Evolutionary conservation across 306 rosid species (phyloP).

Genomic region (Prunus padus): DNA sequence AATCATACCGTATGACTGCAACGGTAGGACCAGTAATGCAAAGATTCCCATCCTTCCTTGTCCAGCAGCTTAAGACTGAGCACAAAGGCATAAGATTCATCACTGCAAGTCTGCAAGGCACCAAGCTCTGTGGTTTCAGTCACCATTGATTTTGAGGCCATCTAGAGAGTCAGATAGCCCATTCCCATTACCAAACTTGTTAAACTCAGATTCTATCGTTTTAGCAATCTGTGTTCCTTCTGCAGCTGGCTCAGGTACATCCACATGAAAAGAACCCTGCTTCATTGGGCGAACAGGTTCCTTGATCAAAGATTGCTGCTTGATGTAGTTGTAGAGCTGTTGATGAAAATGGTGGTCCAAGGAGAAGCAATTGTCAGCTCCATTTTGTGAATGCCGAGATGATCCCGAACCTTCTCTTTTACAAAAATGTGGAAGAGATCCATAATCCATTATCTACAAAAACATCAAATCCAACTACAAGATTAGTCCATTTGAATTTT

Average conservation of each 20-base stretch:
- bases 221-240: slow-evolving; percentile 54
- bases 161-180: slow-evolving; percentile 41
- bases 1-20: slow-evolving; percentile 15
- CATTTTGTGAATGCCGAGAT: slow-evolving; percentile 50
- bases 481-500: slow-evolving; percentile 24
- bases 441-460: slow-evolving; percentile 84
- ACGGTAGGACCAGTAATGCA: slow-evolving; percentile 17
- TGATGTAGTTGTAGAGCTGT: slow-evolving; percentile 69
- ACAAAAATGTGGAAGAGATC: slow-evolving; percentile 89
- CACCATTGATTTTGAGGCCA: slow-evolving; percentile 42
- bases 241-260: slow-evolving; percentile 55
- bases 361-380: slow-evolving; percentile 66
- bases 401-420: slow-evolving; percentile 74
- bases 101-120: slow-evolving; percentile 10
- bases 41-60: slow-evolving; percentile 23
- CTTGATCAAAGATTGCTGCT: slow-evolving; percentile 51
- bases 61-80: slow-evolving; percentile 14
- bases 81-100: slow-evolving; percentile 1
- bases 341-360: slow-evolving; percentile 84
- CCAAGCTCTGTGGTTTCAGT: slow-evolving; percentile 14
- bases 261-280: slow-evolving; percentile 84
- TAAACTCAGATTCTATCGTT: slow-evolving; percentile 65
- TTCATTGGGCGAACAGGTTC: slow-evolving; percentile 53
- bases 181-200: slow-evolving; percentile 47
- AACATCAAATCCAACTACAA: slow-evolving; percentile 25